These are phyloP conservation scores for Trichophaea hybrida DNA, from an alignment of 2,329 filamentous ascomycete species.

Conservation along the genomic window DNA sequence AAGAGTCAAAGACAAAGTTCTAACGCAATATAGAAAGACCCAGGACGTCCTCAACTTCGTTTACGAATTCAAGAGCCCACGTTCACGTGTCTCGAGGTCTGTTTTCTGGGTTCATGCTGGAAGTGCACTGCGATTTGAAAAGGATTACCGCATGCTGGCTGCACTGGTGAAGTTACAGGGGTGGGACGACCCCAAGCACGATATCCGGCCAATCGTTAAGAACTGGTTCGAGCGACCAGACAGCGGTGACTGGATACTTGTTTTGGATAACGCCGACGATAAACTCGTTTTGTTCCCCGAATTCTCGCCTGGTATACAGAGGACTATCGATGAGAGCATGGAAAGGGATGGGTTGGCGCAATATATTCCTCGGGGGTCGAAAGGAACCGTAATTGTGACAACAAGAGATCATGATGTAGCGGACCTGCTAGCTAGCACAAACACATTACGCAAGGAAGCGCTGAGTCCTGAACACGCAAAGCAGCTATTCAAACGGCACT, in stretches of 20 bases:
- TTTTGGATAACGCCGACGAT: conserved; percentile 14
- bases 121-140: conserved; percentile 16
- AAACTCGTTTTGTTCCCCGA: conserved; percentile 1
- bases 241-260: conserved; percentile 11
- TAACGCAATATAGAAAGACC: conserved; percentile 29
- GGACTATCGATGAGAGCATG: too few relatives aligned
- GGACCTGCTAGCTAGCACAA: not conserved
- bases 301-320: too few relatives aligned
- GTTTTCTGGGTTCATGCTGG: conserved; percentile 35
- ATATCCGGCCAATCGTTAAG: conserved; percentile 1
- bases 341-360: not conserved
- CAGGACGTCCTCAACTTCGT: conserved; percentile 32
- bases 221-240: conserved; percentile 7
- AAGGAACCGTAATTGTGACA: conserved; percentile 13
- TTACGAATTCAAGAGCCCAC: conserved; percentile 26
- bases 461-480: too few relatives aligned
- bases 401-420: conserved; percentile 6
- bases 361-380: conserved; percentile 4
- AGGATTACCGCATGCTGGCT: conserved; percentile 20
- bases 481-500: too few relatives aligned
- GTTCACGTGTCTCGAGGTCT: too few relatives aligned
- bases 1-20: too few relatives aligned
- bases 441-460: not conserved
- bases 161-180: conserved; percentile 3
- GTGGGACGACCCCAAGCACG: conserved; percentile 1